Evolutionary conservation across 768 basidiomycete genomes (phyloP), one percentile per base, ranked within the genome.

Genomic region (Naganishia vishniacii): DNA sequence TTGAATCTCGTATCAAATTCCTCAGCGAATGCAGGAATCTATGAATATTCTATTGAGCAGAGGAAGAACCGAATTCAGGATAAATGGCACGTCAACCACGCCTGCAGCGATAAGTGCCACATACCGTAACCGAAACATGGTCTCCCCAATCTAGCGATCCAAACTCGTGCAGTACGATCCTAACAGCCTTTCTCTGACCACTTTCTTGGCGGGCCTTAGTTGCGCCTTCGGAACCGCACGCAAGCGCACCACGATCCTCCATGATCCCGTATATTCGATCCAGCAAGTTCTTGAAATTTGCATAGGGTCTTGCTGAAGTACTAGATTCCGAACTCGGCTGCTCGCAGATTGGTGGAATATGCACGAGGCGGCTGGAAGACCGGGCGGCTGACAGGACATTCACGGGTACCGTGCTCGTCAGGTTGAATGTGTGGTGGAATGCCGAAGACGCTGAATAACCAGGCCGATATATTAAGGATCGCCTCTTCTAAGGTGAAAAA

Each of bases 1-100:
- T 41, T 1, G 59, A 58, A 34, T 61, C 40, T 32, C 73, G 62
- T 34, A 73, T 44, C 20, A 86, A 70, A 7, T 77, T 74, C 51
- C 87, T 83, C 8, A 99, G 80, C 1, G 80, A 77, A 77, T 87
- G 83, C 53, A 97, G 75, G 76, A 97, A 91, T 28, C 80, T 80
- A 62, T 87, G 79, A 32, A 95, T 80, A 48, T 72, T 65, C 79
- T 79, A 67, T n/a, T n/a, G n/a, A n/a, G n/a, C n/a, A n/a, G n/a
- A 25, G 26, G 47, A 49, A 40, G 20, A 56, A 11, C n/a, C n/a
- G n/a, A n/a, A n/a, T n/a, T n/a, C n/a, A n/a, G n/a, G n/a, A n/a
- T n/a, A n/a, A n/a, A n/a, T n/a, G n/a, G n/a, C n/a, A n/a, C n/a
- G n/a, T n/a, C 15, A 15, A 12, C 8, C 59, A 26, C 4, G 8